Percentiles rank a stretch among this genome's conserved stretches.
phyloP scores from a whole-genome alignment of 441 rosid genomes.

The Pelargonium fulgidum region DNA sequence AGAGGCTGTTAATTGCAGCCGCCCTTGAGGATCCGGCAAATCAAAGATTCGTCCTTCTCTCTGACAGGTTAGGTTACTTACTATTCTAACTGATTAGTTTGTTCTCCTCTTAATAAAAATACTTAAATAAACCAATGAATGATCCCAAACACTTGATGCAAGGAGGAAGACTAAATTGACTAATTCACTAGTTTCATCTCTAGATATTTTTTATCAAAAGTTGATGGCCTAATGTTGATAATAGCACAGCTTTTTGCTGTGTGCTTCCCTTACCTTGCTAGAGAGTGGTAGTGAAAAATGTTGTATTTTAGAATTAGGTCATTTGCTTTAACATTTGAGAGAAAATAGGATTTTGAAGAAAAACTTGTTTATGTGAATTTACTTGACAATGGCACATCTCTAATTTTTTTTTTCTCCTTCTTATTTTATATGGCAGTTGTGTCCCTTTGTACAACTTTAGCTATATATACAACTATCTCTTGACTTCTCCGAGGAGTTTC shows the following conservation, averaged over 20 bases:
- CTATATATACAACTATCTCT: constrained; percentile 65
- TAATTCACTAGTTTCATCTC: background rate
- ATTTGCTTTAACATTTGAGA: background rate
- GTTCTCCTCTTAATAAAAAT: background rate
- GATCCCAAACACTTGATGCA: constrained; percentile 1
- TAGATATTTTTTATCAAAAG: background rate
- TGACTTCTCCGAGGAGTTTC: constrained; percentile 77
- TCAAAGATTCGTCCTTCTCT: constrained; percentile 84
- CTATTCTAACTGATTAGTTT: background rate
- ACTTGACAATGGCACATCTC: constrained; percentile 6
- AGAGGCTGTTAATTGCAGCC: constrained; percentile 64
- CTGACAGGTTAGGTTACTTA: constrained; percentile 59
- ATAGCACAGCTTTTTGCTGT: background rate
- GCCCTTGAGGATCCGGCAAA: constrained; percentile 75
- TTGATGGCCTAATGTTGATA: constrained; percentile 2
- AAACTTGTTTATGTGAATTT: background rate
- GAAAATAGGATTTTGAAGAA: background rate
- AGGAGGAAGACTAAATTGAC: background rate
- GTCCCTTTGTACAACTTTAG: constrained; percentile 79
- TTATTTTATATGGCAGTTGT: constrained; percentile 55
- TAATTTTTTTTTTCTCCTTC: background rate
- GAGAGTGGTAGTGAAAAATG: background rate
- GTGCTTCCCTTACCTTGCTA: background rate
- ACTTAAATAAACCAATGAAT: background rate
- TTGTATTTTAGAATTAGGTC: background rate